phyloP scores from a whole-genome alignment of 495 filamentous ascomycete species.

The Aspergillus taichungensis region DNA sequence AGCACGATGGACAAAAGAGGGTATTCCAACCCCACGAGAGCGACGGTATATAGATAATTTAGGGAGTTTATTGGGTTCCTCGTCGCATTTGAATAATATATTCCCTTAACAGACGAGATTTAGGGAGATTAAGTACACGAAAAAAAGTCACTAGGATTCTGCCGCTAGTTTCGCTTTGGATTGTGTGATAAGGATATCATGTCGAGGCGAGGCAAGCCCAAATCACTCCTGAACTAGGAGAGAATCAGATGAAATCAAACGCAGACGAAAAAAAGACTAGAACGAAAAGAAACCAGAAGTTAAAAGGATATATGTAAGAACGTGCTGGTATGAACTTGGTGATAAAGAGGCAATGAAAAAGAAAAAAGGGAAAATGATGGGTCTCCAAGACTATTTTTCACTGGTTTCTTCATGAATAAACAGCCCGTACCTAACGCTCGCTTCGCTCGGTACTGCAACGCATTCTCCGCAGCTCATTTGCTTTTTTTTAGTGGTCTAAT shows the following conservation, averaged over 20 bases:
- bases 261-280: slow-evolving; percentile 5
- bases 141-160: slow-evolving; percentile 24
- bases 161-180: slow-evolving; percentile 23
- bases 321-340: slow-evolving; percentile 29
- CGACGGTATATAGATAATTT: too few species aligned
- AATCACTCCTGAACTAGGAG: slow-evolving; percentile 6
- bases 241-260: slow-evolving; percentile 15
- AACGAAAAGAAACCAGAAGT: slow-evolving; percentile 23
- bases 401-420: slow-evolving; percentile 4
- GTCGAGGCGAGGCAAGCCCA: slow-evolving; percentile 19
- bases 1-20: too few species aligned
- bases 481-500: slow-evolving; percentile 41
- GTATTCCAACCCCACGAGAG: too few species aligned
- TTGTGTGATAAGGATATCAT: slow-evolving; percentile 20
- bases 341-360: slow-evolving; percentile 10
- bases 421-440: slow-evolving; percentile 6
- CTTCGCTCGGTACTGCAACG: slow-evolving; percentile 8
- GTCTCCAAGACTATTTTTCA: slow-evolving; percentile 6
- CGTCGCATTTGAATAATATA: not conserved
- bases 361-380: slow-evolving; percentile 10
- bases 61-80: too few species aligned
- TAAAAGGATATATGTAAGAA: slow-evolving; percentile 42
- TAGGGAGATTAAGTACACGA: slow-evolving; percentile 39
- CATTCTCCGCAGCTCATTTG: not conserved
- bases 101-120: slow-evolving; percentile 22